Percentiles rank a stretch among this genome's conserved stretches.
These are phyloP conservation scores for Penicillium rolfsii DNA, from an alignment of 2,329 filamentous ascomycete genomes.

Conservation along the genomic window DNA sequence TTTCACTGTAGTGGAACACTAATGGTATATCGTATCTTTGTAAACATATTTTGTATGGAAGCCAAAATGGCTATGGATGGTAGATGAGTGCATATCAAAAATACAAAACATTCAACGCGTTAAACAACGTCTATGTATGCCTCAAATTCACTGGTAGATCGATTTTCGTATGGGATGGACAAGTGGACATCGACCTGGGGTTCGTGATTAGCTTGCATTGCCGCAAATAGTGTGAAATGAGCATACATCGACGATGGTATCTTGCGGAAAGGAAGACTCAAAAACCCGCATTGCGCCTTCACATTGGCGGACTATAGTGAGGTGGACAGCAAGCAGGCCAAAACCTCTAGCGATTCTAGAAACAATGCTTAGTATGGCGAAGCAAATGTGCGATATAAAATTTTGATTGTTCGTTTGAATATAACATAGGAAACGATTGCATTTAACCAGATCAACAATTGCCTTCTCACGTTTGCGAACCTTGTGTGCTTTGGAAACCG, in stretches of 20 bases:
- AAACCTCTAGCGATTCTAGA: not conserved
- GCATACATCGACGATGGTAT: not conserved
- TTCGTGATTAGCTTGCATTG: not conserved
- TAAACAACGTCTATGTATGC: not conserved
- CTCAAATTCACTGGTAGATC: not conserved
- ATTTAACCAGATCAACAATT: not conserved
- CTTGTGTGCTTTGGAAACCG: not conserved
- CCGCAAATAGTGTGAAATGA: not conserved
- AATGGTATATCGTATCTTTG: not conserved
- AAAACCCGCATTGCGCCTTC: not conserved
- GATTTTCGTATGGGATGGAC: not conserved
- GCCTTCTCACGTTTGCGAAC: not conserved
- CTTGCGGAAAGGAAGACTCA: not conserved
- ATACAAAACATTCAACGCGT: not conserved
- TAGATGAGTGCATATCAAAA: not conserved
- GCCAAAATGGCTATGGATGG: not conserved
- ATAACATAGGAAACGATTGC: not conserved
- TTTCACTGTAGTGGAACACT: not conserved
- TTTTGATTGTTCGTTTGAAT: not conserved
- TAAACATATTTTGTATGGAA: not conserved
- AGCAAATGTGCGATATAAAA: not conserved
- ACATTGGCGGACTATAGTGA: not conserved
- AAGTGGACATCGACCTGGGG: not conserved
- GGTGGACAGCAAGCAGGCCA: not conserved
- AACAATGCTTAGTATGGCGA: not conserved